These are phyloP conservation scores for Boletus chippewaensis DNA, from an alignment of 1,284 basidiomycete species.

Conservation along the genomic window DNA sequence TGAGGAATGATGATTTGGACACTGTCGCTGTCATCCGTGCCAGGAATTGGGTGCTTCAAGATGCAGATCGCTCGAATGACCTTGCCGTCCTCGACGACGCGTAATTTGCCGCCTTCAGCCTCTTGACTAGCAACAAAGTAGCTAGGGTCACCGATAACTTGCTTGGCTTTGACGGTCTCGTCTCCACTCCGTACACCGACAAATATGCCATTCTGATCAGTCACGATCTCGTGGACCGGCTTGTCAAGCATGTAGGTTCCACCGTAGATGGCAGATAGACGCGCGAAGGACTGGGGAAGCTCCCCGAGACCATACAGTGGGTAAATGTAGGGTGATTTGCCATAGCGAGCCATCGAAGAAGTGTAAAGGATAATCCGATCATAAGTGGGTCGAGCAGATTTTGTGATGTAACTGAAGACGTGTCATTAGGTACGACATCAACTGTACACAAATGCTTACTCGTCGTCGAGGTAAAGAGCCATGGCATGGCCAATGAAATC, in stretches of 20 bases:
- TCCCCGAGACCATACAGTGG: constrained; percentile 98
- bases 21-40: constrained; percentile 92
- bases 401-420: constrained; percentile 76
- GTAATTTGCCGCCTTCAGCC: constrained; percentile 67
- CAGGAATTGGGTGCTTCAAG: constrained; percentile 97
- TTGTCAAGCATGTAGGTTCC: constrained; percentile 99
- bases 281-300: constrained; percentile 97
- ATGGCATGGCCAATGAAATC: constrained; percentile 99
- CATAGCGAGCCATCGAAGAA: constrained; percentile 97
- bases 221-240: constrained; percentile 86
- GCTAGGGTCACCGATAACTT: constrained; percentile 96
- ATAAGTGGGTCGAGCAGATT: constrained; percentile 86
- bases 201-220: constrained; percentile 83
- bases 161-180: constrained; percentile 96
- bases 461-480: constrained; percentile 97
- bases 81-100: constrained; percentile 89
- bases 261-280: constrained; percentile 97
- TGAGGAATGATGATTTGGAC: constrained; percentile 99
- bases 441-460: constrained; percentile 52
- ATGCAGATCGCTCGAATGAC: constrained; percentile 97
- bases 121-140: constrained; percentile 82
- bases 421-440: constrained; percentile 1
- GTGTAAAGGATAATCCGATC: constrained; percentile 98
- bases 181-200: constrained; percentile 84
- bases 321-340: constrained; percentile 99